phyloP scores from a whole-genome alignment of 163 green algal genomes.

The Smithsoniella earleae region DNA sequence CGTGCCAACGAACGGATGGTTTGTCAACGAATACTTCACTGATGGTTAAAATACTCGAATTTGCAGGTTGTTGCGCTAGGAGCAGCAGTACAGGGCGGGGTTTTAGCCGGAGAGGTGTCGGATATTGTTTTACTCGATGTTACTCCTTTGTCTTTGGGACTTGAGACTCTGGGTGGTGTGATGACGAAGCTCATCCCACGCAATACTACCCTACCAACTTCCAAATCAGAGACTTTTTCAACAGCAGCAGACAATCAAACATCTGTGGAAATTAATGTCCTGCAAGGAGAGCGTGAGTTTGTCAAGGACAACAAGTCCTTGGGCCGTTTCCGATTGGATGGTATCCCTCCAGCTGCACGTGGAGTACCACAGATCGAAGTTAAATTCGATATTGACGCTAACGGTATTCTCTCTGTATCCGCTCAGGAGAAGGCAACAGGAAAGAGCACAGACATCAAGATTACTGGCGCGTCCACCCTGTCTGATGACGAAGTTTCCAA shows the following conservation, averaged over 20 bases:
- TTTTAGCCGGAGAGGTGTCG: conserved; percentile 67
- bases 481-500: conserved; percentile 83
- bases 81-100: conserved; percentile 86
- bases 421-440: conserved; percentile 93
- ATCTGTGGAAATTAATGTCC: conserved; percentile 94
- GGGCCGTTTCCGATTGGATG: conserved; percentile 94
- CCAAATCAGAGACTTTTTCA: conserved; percentile 94
- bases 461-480: conserved; percentile 80
- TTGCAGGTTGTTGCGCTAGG: conserved; percentile 77
- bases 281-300: conserved; percentile 63
- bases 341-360: conserved; percentile 88
- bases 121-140: conserved; percentile 99
- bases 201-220: conserved; percentile 97
- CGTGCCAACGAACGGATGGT: too few relatives aligned
- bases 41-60: too few relatives aligned
- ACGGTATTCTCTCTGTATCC: conserved; percentile 91
- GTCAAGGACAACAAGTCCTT: conserved; percentile 94
- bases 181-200: conserved; percentile 96
- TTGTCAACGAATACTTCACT: too few relatives aligned
- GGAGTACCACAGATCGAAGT: conserved; percentile 95
- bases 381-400: conserved; percentile 96
- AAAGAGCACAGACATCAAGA: conserved; percentile 99
- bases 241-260: conserved; percentile 95
- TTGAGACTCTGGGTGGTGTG: conserved; percentile 97
- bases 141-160: conserved; percentile 87